These are phyloP conservation scores for Metschnikowia picachoensis DNA, from an alignment of 805 yeast species.

Conservation along the genomic window DNA sequence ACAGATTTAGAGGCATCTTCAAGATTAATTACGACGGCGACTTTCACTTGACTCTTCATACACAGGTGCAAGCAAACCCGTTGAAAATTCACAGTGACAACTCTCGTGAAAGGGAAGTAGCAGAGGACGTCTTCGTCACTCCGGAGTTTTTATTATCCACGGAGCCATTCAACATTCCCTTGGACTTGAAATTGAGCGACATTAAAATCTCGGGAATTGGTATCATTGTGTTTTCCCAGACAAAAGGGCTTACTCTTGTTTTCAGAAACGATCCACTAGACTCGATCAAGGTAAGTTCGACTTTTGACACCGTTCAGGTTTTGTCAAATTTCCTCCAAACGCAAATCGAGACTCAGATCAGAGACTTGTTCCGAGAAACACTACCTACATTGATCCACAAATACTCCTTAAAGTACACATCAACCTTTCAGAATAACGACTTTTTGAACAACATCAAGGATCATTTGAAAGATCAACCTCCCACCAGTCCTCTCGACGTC, in stretches of 20 bases:
- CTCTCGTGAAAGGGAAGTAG: slow-evolving; percentile 33
- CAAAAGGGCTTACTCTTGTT: slow-evolving; percentile 81
- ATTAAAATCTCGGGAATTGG: slow-evolving; percentile 76
- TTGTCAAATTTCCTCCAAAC: slow-evolving; percentile 78
- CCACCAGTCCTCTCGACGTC: slow-evolving; percentile 1
- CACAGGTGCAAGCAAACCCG: slow-evolving; percentile 82
- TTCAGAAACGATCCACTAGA: slow-evolving; percentile 88
- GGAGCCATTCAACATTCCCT: slow-evolving; percentile 71
- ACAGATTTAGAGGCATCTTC: slow-evolving; percentile 77
- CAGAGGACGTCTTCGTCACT: slow-evolving; percentile 45
- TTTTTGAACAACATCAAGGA: slow-evolving; percentile 20
- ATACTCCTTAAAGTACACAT: slow-evolving; percentile 56
- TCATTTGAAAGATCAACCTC: slow-evolving; percentile 11
- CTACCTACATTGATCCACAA: slow-evolving; percentile 78
- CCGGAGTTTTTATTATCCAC: slow-evolving; percentile 66
- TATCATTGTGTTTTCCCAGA: slow-evolving; percentile 74
- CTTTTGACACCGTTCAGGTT: slow-evolving; percentile 82
- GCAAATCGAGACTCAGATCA: slow-evolving; percentile 76
- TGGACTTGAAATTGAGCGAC: slow-evolving; percentile 69
- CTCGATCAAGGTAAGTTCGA: slow-evolving; percentile 73
- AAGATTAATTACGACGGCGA: slow-evolving; percentile 74
- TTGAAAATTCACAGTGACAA: slow-evolving; percentile 60
- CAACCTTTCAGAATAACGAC: slow-evolving; percentile 19
- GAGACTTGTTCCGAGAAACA: slow-evolving; percentile 79
- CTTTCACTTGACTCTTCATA: slow-evolving; percentile 68